Base-by-base conservation (phyloP, 768 basidiomycete genomes). In the Megacollybia marginata region DNA sequence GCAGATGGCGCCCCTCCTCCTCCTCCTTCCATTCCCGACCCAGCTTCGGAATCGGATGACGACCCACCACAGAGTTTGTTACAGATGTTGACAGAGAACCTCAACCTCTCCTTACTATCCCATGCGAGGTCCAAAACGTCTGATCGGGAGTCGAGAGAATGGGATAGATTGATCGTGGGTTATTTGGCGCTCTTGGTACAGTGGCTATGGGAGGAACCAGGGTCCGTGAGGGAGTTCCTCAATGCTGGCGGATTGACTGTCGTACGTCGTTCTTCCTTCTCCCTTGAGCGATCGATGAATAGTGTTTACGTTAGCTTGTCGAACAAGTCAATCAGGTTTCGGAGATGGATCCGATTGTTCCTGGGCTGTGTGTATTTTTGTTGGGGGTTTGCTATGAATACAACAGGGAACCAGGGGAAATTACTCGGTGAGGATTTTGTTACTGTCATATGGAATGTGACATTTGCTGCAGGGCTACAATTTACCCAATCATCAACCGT, bases 181-280 rank as follows among this genome's bases (percentile, higher is more conserved):
- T 95, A 97, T 60, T 71, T 98, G 33, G 79, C 80, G 44, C 64
- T 96, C 48, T 73, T 99, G 32, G 75, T 81, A 4, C 91, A 93
- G 54, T 99, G 96, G 96, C 72, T 96, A 7, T 99, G 94, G 94
- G 95, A 98, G 59, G 94, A 96, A 58, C 83, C 93, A 0, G 78
- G 74, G 47, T 85, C 88, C 0, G 92, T 96, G 47, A 76, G 83
- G 53, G 92, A 90, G 61, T 95, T 97, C 60, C 70, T 99, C 54
- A 84, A 90, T 58, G 85, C 91, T 7, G 92, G 93, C 18, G 92
- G 92, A 47, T 68, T 99, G 45, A 87, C 90, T 48, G 83, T 93
- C 59, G 94, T 97, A 65, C 59, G 92, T 80, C 23, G 23, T 6
- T 28, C 1, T 34, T 44, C 19, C 44, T 49, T 23, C 28, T 4